Percentiles rank a stretch among this genome's conserved stretches.
Evolutionary conservation across 139 green algal genomes (phyloP).

Genomic region (Picochlorum sp.): DNA sequence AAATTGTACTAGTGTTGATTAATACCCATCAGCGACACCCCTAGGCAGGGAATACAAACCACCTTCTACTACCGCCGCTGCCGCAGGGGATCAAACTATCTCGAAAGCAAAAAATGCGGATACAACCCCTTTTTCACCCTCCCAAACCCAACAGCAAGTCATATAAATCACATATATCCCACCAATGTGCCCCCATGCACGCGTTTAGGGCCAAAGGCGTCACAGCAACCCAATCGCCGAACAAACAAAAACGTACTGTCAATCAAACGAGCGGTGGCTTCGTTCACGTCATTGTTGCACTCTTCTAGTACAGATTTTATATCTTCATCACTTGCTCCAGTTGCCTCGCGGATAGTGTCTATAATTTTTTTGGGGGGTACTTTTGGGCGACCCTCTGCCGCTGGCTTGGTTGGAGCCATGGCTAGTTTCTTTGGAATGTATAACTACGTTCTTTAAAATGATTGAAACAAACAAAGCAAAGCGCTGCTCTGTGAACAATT

Average conservation of each 20-base stretch:
- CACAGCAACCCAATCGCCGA: neutral
- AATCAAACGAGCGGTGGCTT: conserved; percentile 40
- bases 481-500: too few species aligned
- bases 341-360: conserved; percentile 42
- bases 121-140: neutral
- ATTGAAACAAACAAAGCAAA: too few species aligned
- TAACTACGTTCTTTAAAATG: too few species aligned
- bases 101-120: neutral
- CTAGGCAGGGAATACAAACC: neutral
- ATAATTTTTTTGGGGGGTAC: conserved; percentile 23
- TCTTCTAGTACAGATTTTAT: conserved; percentile 36
- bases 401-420: conserved; percentile 11
- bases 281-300: conserved; percentile 47
- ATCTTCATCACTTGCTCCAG: conserved; percentile 39
- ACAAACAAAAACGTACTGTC: conserved; percentile 30
- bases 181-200: too few species aligned
- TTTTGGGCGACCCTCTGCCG: conserved; percentile 4
- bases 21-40: too few species aligned
- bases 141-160: neutral
- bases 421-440: neutral
- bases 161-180: too few species aligned
- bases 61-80: neutral
- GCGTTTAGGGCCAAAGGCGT: neutral
- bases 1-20: too few species aligned
- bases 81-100: neutral